A percentile compares a stretch with the other conserved stretches of the same genome.
These are phyloP conservation scores for Talaromyces trachyspermus DNA, from an alignment of 495 filamentous ascomycete species.

Conservation along the genomic window DNA sequence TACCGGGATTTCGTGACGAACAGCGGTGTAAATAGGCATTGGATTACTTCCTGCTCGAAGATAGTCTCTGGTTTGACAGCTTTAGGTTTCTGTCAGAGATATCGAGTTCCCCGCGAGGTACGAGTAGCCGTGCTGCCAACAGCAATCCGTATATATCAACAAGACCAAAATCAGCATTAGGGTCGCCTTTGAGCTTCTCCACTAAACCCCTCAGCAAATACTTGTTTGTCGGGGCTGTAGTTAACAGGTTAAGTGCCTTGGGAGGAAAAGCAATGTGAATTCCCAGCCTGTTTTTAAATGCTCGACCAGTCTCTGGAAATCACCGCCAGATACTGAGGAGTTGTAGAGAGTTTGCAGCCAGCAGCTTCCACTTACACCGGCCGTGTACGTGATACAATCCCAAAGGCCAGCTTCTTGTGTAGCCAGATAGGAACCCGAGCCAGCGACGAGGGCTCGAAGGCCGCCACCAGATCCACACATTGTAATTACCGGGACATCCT, in stretches of 20 bases:
- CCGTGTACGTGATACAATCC: conserved; percentile 88
- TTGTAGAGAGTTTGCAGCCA: conserved; percentile 90
- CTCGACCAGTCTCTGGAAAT: conserved; percentile 59
- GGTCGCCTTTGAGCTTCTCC: conserved; percentile 81
- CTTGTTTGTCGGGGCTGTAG: conserved; percentile 82
- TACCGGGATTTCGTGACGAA: conserved; percentile 90
- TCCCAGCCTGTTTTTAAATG: conserved; percentile 74
- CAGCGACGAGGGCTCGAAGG: conserved; percentile 80
- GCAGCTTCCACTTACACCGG: conserved; percentile 90
- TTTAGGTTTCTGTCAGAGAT: conserved; percentile 75
- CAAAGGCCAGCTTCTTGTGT: conserved; percentile 79
- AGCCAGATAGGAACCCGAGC: conserved; percentile 74
- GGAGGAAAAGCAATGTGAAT: conserved; percentile 92
- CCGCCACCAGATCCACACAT: conserved; percentile 92
- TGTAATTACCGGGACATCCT: conserved; percentile 88
- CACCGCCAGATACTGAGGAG: conserved; percentile 64
- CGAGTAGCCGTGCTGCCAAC: conserved; percentile 71
- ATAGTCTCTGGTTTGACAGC: conserved; percentile 73
- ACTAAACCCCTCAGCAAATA: conserved; percentile 80
- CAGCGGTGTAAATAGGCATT: conserved; percentile 88
- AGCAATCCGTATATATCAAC: conserved; percentile 90
- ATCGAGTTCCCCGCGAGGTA: conserved; percentile 75
- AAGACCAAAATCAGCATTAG: conserved; percentile 73
- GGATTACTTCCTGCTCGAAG: conserved; percentile 71
- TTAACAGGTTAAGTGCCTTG: conserved; percentile 65